Evolutionary conservation across 2,329 filamentous ascomycete species (phyloP).

Genomic region (Atkinsonella hypoxylon): DNA sequence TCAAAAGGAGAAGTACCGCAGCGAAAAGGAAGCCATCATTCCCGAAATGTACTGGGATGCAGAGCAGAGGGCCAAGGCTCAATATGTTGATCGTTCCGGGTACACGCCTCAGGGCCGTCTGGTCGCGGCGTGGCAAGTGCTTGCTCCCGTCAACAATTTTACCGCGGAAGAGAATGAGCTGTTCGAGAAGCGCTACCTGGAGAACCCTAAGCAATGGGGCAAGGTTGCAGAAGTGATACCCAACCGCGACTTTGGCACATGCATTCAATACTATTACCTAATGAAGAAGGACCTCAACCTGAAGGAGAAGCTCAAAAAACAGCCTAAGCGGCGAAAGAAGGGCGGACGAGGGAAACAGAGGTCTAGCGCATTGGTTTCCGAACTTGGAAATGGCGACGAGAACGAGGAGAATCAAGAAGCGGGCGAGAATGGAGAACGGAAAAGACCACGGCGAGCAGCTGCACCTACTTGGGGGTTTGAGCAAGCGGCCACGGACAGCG

Average conservation of each 20-base stretch:
- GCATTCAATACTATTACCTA: conserved; percentile 78
- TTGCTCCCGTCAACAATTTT: conserved; percentile 65
- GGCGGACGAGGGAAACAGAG: conserved; percentile 43
- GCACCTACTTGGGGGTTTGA: conserved; percentile 64
- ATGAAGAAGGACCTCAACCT: conserved; percentile 65
- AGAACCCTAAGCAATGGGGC: conserved; percentile 73
- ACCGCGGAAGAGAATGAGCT: conserved; percentile 55
- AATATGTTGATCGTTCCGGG: conserved; percentile 55
- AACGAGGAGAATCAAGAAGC: conserved; percentile 43
- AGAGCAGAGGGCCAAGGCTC: conserved; percentile 44
- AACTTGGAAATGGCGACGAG: conserved; percentile 48
- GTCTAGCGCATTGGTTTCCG: conserved; percentile 53
- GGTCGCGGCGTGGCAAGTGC: conserved; percentile 57
- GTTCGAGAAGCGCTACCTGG: conserved; percentile 65
- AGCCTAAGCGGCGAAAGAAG: conserved; percentile 47
- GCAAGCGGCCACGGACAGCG: conserved; percentile 45
- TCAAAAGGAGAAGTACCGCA: conserved; percentile 58
- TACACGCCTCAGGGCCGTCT: conserved; percentile 53
- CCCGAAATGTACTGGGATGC: conserved; percentile 56
- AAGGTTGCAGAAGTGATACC: conserved; percentile 58
- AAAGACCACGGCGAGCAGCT: conserved; percentile 49
- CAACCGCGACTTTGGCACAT: conserved; percentile 61
- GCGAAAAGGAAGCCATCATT: conserved; percentile 64
- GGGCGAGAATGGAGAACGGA: conserved; percentile 47
- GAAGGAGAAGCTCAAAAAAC: conserved; percentile 62